Base-by-base conservation (phyloP, 768 basidiomycete species). In the Termitomyces sp. region DNA sequence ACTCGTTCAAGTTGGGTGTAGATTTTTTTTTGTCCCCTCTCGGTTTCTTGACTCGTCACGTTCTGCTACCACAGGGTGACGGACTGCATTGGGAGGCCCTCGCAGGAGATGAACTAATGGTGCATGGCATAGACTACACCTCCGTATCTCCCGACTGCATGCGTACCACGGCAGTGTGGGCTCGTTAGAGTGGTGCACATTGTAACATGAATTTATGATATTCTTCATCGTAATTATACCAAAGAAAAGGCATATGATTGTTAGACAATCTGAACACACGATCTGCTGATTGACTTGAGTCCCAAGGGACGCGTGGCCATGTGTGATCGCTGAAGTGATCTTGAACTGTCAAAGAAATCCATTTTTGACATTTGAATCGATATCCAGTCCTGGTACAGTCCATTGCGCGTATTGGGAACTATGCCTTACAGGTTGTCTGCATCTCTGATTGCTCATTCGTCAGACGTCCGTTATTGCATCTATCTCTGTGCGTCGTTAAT, bases 21-120 rank as follows among this genome's bases (percentile, higher is more conserved):
- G 33, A 48, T 0, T 1, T 8, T 18, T 9, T 34, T 63, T 52
- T 62, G 75, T 75, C 79, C 81, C 81, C 79, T 78, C 76, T 72
- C 71, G 70, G 65, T 75, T 70, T 74, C 69, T 67, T 22, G 47
- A 54, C 62, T 73, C 69, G 75, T 74, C 77, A 74, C 68, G 65
- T 70, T 65, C 55, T 30, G 63, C 8, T 64, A 61, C 63, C 53
- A 73, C 72, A 72, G 75, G 73, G 76, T 79, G 76, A 74, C 70
- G 78, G 71, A 63, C 62, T 49, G 64, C 59, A 66, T 71, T 68
- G 68, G 71, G 79, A 76, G 88, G 87, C 66, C 79, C 86, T 89
- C 88, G 88, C 89, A 89, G 89, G 86, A 91, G 87, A 91, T 88
- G 85, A 85, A 91, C 68, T 87, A 86, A 85, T 84, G 86, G 89